Evolutionary conservation across 2,329 filamentous ascomycete genomes (phyloP), one percentile per base, ranked within the genome.

Genomic region (Penicillium sp.): DNA sequence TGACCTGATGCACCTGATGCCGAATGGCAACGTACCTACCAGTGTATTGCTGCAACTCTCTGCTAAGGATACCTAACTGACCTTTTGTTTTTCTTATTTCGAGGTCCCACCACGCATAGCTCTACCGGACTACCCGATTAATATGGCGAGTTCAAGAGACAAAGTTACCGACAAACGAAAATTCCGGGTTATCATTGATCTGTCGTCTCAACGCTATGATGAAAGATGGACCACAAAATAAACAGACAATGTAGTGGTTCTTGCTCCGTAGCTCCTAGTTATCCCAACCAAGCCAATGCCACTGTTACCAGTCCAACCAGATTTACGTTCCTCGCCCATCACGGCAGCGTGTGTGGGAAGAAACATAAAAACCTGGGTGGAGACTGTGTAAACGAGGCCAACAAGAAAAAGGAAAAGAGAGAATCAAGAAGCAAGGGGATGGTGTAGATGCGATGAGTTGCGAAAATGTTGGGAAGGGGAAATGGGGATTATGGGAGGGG

Each of bases 191-290:
- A 68, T 70, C 66, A 68, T 69, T 70, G 64, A 57, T 63, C 57
- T 64, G 64, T 70, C 66, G 59, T 70, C 61, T 67, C 62, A 61
- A 56, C 68, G 69, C 68, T 70, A 68, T 68, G 66, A 68, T 66
- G 63, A 61, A 68, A 66, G 57, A 63, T 64, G 60, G 44, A 65
- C 52, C 52, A 61, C 60, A 62, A 64, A 58, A 63, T 55, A 66
- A 61, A 58, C 55, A 62, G 33, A 60, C 60, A 61, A 62, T 65
- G 62, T 50, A 33, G 57, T 55, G 50, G 52, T 53, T 58, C 55
- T 46, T 63, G 57, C 57, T 59, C 59, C 57, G 43, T 58, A 56
- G 57, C 53, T 61, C 50, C 61, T 57, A 55, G 39, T 44, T 37
- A 57, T 54, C 55, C 44, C 60, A 56, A 36, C 43, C 53, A 58